These are phyloP conservation scores for Phytophthora multivora DNA, from an alignment of 352 stramenopile genomes.

Conservation along the genomic window DNA sequence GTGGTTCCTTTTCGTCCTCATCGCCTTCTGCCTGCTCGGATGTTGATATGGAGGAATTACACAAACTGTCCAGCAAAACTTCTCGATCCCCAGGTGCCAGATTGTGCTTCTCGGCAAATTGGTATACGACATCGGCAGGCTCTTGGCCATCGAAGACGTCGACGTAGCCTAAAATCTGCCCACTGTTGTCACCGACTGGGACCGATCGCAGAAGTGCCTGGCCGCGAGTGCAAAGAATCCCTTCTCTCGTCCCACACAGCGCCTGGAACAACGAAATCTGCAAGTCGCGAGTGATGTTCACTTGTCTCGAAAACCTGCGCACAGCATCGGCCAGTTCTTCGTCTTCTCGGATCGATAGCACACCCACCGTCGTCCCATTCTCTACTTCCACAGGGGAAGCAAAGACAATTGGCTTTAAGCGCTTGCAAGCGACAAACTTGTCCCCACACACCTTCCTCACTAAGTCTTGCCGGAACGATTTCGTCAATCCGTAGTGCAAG, in stretches of 20 bases:
- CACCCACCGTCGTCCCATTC: constrained; percentile 43
- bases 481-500: constrained; percentile 35
- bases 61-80: constrained; percentile 61
- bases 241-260: constrained; percentile 53
- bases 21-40: constrained; percentile 1
- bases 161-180: constrained; percentile 47
- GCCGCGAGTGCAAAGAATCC: constrained; percentile 65
- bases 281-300: constrained; percentile 54
- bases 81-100: constrained; percentile 43
- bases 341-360: constrained; percentile 56
- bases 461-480: constrained; percentile 50
- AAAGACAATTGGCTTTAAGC: constrained; percentile 52
- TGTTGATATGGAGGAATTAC: constrained; percentile 18
- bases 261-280: constrained; percentile 55
- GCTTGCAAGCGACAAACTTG: constrained; percentile 61
- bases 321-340: constrained; percentile 77
- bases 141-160: constrained; percentile 76
- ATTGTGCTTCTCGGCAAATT: constrained; percentile 61
- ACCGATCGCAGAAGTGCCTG: constrained; percentile 58
- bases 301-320: constrained; percentile 54
- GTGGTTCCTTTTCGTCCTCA: constrained; percentile 20
- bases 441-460: constrained; percentile 53
- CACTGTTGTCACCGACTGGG: constrained; percentile 40
- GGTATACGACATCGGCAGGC: constrained; percentile 69
- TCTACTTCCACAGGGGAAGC: constrained; percentile 57